Base-by-base conservation (phyloP, 2,329 filamentous ascomycete genomes). In the Trichoderma harzianum region DNA sequence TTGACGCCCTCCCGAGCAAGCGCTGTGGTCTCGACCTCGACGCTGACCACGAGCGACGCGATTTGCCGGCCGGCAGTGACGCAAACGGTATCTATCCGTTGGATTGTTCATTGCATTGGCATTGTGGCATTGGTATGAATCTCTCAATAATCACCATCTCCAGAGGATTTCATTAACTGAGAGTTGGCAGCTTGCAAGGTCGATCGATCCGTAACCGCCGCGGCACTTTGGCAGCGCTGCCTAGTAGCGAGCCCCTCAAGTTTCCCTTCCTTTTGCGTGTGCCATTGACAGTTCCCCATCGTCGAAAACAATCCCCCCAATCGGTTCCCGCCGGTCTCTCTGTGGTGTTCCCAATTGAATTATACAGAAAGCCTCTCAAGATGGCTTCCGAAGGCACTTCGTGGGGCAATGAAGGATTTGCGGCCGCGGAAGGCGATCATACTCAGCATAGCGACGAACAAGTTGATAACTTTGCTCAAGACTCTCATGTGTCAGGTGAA, bases 361-460 rank as follows among this genome's bases (percentile, higher is more conserved):
- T 71, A 61, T 67, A 69, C 43, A 65, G 30, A 71, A 36, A 61
- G 69, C 72, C 63, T 74, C 70, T 57, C 72, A 75, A 72, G 62
- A 83, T 83, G 82, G 79, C 80, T 74, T 80, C 82, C 73, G 81
- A 82, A 78, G 67, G 57, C 57, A 80, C 78, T 79, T 79, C 83
- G 75, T 88, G 86, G 85, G 84, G 83, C 78, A 84, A 86, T 80
- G 83, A 85, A 82, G 85, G 86, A 81, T 85, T 84, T 81, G 86
- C 82, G 77, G 83, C 84, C 78, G 85, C 86, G 77, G 85, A 88
- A 81, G 89, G 88, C 80, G 85, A 85, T 78, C 84, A 86, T 81
- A 83, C 79, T 82, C 84, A 87, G 81, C 83, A 85, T 85, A 87
- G 85, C 82, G 85, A 86, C 79, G 82, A 87, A 83, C 81, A 87